Percentiles rank a stretch among this genome's conserved stretches.
Conservation (phyloP, 106 monocot species). For the Acorus gramineus region DNA sequence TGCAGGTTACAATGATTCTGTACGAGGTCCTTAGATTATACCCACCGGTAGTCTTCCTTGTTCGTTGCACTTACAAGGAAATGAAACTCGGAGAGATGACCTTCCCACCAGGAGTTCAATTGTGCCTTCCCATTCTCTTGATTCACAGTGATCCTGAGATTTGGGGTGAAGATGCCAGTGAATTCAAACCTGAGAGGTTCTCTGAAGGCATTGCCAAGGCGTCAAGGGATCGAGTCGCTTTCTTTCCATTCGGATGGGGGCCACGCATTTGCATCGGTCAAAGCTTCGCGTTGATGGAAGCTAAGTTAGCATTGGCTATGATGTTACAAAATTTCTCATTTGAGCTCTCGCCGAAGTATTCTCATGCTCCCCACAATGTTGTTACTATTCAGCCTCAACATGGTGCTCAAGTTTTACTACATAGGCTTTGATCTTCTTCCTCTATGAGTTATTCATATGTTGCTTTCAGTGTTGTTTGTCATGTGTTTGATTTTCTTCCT, state of each 20-base stretch:
- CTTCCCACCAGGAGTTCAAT: constrained; percentile 11
- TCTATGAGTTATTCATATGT: no score
- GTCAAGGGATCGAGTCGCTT: constrained; percentile 17
- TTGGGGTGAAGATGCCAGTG: constrained; percentile 26
- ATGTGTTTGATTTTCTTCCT: no score
- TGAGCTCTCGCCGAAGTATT: constrained; percentile 41
- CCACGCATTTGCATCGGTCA: constrained; percentile 69
- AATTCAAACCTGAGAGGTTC: constrained; percentile 35
- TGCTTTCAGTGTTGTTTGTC: no score
- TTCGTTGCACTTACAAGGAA: constrained; percentile 4
- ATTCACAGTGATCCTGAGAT: constrained; percentile 17
- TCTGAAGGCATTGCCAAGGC: constrained; percentile 20
- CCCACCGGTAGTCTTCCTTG: constrained; percentile 16
- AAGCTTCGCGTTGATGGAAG: constrained; percentile 57
- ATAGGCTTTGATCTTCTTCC: constrained; percentile 8
- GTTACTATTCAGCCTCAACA: constrained; percentile 45
- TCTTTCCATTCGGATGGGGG: constrained; percentile 67
- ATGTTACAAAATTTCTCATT: constrained; percentile 45
- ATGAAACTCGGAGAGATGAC: constrained; percentile 12
- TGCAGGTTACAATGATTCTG: constrained; percentile 41
- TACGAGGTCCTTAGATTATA: constrained; percentile 53
- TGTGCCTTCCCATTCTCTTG: constrained; percentile 3
- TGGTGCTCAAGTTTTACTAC: constrained; percentile 41
- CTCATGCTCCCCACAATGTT: constrained; percentile 38
- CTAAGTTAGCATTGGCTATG: constrained; percentile 46